Conservation (phyloP, 768 basidiomycete genomes). For the Filobasidium floriforme region DNA sequence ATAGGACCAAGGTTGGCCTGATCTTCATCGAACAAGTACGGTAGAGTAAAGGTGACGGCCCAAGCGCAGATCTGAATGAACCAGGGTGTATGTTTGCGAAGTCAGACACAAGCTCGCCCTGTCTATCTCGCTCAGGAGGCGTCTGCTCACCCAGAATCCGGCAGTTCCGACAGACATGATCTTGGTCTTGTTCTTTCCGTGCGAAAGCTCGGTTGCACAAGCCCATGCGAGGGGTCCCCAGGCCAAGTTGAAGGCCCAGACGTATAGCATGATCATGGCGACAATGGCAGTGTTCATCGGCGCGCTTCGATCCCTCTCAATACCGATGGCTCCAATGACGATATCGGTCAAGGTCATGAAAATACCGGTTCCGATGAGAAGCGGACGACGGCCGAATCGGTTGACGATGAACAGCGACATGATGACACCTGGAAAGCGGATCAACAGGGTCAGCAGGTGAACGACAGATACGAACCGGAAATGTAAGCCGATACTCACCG, state of each 20-base stretch:
- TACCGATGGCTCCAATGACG: conserved; percentile 39
- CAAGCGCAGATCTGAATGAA: conserved; percentile 34
- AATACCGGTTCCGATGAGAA: conserved; percentile 38
- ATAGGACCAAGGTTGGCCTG: conserved; percentile 37
- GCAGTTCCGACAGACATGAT: conserved; percentile 44
- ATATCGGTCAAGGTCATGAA: conserved; percentile 41
- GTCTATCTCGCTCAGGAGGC: too few species aligned
- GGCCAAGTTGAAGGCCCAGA: conserved; percentile 45
- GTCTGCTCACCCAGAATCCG: conserved; percentile 36
- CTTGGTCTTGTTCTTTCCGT: conserved; percentile 40
- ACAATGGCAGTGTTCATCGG: conserved; percentile 37
- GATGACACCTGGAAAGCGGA: conserved; percentile 25
- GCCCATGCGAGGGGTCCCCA: conserved; percentile 30
- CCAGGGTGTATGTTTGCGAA: too few species aligned
- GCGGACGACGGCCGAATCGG: conserved; percentile 39
- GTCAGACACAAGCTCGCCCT: too few species aligned
- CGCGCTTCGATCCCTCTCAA: conserved; percentile 24
- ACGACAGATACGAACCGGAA: too few species aligned
- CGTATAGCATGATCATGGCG: conserved; percentile 42
- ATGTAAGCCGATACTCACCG: conserved; percentile 9
- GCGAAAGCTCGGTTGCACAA: conserved; percentile 31
- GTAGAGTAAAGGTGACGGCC: conserved; percentile 44
- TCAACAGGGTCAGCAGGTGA: too few species aligned
- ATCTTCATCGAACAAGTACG: conserved; percentile 39
- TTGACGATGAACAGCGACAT: conserved; percentile 37